Conservation (phyloP, 306 rosid genomes). For the Malus asiatica region DNA sequence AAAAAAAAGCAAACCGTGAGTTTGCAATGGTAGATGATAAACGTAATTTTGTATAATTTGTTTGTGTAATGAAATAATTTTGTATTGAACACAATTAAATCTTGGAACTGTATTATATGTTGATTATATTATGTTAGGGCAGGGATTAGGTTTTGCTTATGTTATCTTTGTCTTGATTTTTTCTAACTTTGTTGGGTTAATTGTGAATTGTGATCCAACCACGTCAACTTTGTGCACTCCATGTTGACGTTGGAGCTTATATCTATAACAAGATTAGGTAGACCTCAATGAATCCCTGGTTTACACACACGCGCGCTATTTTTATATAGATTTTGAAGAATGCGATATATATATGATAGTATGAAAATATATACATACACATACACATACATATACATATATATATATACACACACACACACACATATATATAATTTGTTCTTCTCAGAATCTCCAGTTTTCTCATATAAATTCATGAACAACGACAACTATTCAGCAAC, state of each 20-base stretch:
- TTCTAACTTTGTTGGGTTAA: neutral
- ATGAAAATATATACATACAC: too few relatives aligned
- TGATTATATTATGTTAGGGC: neutral
- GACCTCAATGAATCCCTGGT: neutral
- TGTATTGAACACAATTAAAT: too few relatives aligned
- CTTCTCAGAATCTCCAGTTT: neutral
- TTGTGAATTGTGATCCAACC: neutral
- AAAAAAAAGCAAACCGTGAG: neutral
- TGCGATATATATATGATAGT: neutral
- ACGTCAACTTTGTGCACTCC: neutral
- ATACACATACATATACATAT: neutral
- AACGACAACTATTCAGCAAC: neutral
- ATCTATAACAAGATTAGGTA: neutral
- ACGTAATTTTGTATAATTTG: neutral
- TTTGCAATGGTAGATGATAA: neutral
- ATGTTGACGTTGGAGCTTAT: neutral
- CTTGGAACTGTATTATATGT: neutral
- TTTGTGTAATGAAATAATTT: too few relatives aligned
- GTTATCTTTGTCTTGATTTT: neutral
- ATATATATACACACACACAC: neutral
- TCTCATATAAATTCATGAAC: neutral
- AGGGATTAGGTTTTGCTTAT: neutral
- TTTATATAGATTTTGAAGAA: neutral
- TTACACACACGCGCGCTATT: neutral
- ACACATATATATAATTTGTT: neutral